A percentile compares a stretch with the other conserved stretches of the same genome.
These are phyloP conservation scores for Mrakiaceae sp. DNA, from an alignment of 1,284 basidiomycete genomes.

Conservation along the genomic window DNA sequence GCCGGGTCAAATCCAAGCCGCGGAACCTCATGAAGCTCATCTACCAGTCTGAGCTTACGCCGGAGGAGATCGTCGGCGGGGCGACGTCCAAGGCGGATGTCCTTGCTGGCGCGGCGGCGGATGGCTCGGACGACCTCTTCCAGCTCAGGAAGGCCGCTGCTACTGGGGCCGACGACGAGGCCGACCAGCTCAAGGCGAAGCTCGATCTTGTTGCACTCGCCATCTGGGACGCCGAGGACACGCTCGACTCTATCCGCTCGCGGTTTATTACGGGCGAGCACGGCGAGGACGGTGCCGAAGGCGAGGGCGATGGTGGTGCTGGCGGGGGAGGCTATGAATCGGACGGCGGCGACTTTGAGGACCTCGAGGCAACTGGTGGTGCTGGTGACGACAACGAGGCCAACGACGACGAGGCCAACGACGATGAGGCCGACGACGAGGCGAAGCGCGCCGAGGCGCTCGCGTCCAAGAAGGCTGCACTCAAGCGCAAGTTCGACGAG, in stretches of 20 bases:
- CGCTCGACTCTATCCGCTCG: slow-evolving; percentile 72
- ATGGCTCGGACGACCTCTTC: slow-evolving; percentile 66
- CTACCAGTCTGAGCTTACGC: slow-evolving; percentile 59
- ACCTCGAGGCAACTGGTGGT: slow-evolving; percentile 39
- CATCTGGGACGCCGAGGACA: slow-evolving; percentile 72
- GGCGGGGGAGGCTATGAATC: slow-evolving; percentile 32
- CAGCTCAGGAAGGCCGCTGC: slow-evolving; percentile 40
- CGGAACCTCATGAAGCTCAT: slow-evolving; percentile 80
- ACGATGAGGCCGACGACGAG: slow-evolving; percentile 34
- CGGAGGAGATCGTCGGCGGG: slow-evolving; percentile 52
- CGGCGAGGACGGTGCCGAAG: slow-evolving; percentile 30
- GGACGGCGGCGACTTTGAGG: slow-evolving; percentile 40
- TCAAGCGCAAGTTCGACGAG: slow-evolving; percentile 93
- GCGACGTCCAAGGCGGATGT: slow-evolving; percentile 26
- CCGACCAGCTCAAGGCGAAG: slow-evolving; percentile 59
- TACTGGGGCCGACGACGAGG: slow-evolving; percentile 41
- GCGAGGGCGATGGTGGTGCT: slow-evolving; percentile 33
- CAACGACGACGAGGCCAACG: slow-evolving; percentile 33
- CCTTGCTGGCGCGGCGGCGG: slow-evolving; percentile 28
- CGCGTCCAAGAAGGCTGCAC: slow-evolving; percentile 74
- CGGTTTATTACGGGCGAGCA: slow-evolving; percentile 78
- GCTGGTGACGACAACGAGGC: slow-evolving; percentile 42
- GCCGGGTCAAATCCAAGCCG: slow-evolving; percentile 38
- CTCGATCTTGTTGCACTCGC: slow-evolving; percentile 44
- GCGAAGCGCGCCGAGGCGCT: slow-evolving; percentile 47